Evolutionary conservation across 192 early-diverging fungal species (phyloP).

Genomic region (Martensiomyces pterosporus): DNA sequence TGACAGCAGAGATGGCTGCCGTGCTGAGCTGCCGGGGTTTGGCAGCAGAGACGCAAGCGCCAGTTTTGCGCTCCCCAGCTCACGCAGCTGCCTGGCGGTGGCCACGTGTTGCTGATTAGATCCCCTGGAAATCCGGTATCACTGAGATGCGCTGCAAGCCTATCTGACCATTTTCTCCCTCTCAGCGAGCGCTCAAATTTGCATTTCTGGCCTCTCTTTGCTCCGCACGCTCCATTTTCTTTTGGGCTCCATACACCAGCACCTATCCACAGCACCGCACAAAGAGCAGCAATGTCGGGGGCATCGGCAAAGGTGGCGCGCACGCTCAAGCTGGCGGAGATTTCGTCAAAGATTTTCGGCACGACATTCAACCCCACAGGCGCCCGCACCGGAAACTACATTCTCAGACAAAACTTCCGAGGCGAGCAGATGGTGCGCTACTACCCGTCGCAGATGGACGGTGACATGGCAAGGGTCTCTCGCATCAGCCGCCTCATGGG

Average conservation of each 20-base stretch:
- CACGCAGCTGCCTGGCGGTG: too few species aligned
- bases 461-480: slow-evolving; percentile 21
- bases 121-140: too few species aligned
- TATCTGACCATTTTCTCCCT: too few species aligned
- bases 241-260: not conserved
- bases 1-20: too few species aligned
- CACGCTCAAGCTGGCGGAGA: slow-evolving; percentile 52
- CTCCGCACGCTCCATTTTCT: not conserved
- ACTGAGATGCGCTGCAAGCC: too few species aligned
- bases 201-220: too few species aligned
- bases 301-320: slow-evolving; percentile 18
- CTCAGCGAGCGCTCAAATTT: too few species aligned
- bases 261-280: too few species aligned
- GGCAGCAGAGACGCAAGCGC: too few species aligned
- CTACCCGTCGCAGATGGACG: slow-evolving; percentile 56
- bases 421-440: slow-evolving; percentile 63
- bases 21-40: too few species aligned
- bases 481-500: slow-evolving; percentile 30
- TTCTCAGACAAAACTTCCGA: slow-evolving; percentile 63
- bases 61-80: too few species aligned
- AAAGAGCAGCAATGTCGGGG: slow-evolving; percentile 31
- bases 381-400: slow-evolving; percentile 66
- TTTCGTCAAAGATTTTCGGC: slow-evolving; percentile 62
- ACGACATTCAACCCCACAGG: slow-evolving; percentile 67
- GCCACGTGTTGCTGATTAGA: too few species aligned